A percentile compares a stretch with the other conserved stretches of the same genome.
Conservation (phyloP, 371 early-diverging fungal genomes). For the Mortierella sp. region DNA sequence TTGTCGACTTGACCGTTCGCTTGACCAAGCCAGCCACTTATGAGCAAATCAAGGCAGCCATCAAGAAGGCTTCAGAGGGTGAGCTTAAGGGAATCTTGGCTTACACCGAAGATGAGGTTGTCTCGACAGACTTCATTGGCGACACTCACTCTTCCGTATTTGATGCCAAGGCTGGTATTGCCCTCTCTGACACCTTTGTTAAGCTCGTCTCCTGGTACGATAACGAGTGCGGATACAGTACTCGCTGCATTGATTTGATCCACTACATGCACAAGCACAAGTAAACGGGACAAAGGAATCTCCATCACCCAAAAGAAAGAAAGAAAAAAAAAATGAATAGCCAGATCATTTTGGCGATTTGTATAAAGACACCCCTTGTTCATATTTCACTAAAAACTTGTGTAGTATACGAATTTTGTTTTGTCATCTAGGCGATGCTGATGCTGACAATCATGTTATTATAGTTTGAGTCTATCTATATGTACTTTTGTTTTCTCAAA, state of each 20-base stretch:
- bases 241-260: conserved; percentile 92
- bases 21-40: conserved; percentile 92
- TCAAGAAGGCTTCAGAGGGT: conserved; percentile 87
- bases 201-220: conserved; percentile 99
- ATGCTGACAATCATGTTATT: too few relatives aligned
- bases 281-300: background rate
- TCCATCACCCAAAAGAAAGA: background rate
- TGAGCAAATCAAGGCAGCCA: conserved; percentile 87
- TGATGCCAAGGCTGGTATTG: conserved; percentile 98
- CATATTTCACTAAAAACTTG: too few relatives aligned
- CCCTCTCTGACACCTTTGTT: conserved; percentile 96
- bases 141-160: conserved; percentile 94
- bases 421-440: too few relatives aligned
- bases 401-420: background rate
- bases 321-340: background rate
- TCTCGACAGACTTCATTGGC: conserved; percentile 97
- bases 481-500: too few relatives aligned
- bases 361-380: background rate
- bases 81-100: conserved; percentile 94
- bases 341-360: background rate
- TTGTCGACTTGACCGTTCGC: conserved; percentile 98
- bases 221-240: conserved; percentile 95
- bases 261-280: conserved; percentile 70
- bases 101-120: conserved; percentile 97
- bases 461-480: too few relatives aligned